Evolutionary conservation across 768 basidiomycete genomes (phyloP), one percentile per base, ranked within the genome.

Genomic region (Agaricus subrufescens): DNA sequence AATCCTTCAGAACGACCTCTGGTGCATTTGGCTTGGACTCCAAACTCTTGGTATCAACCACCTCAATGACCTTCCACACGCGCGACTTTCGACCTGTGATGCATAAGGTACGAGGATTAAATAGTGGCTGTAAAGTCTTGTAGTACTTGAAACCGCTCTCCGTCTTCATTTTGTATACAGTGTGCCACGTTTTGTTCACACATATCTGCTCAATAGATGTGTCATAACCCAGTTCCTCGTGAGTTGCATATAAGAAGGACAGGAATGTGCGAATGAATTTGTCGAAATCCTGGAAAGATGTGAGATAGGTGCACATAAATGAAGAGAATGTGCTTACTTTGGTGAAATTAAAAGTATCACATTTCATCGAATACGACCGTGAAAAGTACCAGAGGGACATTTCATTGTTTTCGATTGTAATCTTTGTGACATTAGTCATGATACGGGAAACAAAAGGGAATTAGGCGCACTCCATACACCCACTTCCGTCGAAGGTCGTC

Each of bases 1-100:
- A n/a, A 27, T 31, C 27, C n/a, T 47, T 47, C 15, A 26, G 26
- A 15, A 29, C 46, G 8, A 11, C 27, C 27, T n/a, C 27, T 8
- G 3, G 8, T 47, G 15, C 46, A 31, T 6, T 6, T 29, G 4
- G 4, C 5, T 5, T n/a, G 12, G 14, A 15, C 10, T 4, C 40
- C 2, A 42, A 15, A 40, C 39, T 19, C 38, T 43, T 37, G 12
- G 34, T 46, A 15, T 37, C 26, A 12, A 19, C 12, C 38, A 58
- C 52, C 34, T 58, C 43, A 23, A 40, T 25, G 14, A 53, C 60
- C 19, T 57, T 25, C 62, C 58, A 62, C 4, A 63, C 47, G 1
- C 62, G 59, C 25, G 61, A 52, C 45, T 51, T 42, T 3, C 58
- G 39, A 2, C 62, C 60, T 19, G 50, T 56, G 52, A 62, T 52